phyloP scores from a whole-genome alignment of 176 grass and related monocot genomes.

The Cymbopogon citratus region DNA sequence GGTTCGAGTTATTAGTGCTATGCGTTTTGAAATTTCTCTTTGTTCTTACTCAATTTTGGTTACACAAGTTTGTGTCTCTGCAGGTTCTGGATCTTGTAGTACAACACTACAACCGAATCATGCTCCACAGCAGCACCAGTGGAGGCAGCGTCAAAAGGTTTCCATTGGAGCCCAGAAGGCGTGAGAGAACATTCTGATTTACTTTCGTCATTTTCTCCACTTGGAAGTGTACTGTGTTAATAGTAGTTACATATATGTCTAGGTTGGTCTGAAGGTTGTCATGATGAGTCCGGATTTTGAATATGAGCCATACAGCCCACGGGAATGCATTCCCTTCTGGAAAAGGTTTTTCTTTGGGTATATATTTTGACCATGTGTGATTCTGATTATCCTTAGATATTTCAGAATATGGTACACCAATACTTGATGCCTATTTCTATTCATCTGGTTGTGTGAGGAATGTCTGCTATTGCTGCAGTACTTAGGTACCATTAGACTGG shows the following conservation, averaged over 20 bases:
- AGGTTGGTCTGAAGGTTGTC: slow-evolving; percentile 65
- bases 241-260: slow-evolving; percentile 29
- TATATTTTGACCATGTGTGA: neutral
- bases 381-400: neutral
- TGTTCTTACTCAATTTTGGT: neutral
- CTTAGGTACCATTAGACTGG: neutral
- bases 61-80: neutral
- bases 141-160: slow-evolving; percentile 21
- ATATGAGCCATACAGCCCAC: slow-evolving; percentile 66
- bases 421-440: neutral
- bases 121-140: slow-evolving; percentile 27
- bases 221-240: slow-evolving; percentile 9
- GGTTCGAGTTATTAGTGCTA: slow-evolving; percentile 27
- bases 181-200: slow-evolving; percentile 20
- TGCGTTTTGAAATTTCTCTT: neutral
- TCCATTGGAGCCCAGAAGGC: slow-evolving; percentile 38
- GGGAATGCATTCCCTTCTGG: slow-evolving; percentile 83
- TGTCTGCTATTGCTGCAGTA: neutral
- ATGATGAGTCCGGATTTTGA: slow-evolving; percentile 88
- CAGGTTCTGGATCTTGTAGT: slow-evolving; percentile 48
- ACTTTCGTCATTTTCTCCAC: neutral
- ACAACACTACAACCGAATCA: slow-evolving; percentile 25
- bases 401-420: neutral
- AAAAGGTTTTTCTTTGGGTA: slow-evolving; percentile 39
- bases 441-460: neutral